Conservation (phyloP, 169 alveolate species). For the Pseudocohnilembus persalinus region DNA sequence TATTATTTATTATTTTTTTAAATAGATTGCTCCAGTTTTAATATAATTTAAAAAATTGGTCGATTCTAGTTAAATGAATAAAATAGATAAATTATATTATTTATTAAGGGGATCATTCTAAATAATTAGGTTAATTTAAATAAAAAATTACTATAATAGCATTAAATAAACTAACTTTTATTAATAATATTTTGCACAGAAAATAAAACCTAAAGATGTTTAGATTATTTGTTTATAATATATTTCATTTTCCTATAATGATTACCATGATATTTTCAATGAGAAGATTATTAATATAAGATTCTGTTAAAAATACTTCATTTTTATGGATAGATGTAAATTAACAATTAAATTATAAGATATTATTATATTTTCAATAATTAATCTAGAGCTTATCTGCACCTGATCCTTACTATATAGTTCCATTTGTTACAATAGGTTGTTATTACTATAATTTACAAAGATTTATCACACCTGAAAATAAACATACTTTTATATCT, state of each 20-base stretch:
- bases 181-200: no score
- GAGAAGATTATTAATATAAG: constrained; percentile 42
- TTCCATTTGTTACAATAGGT: constrained; percentile 33
- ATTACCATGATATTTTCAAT: constrained; percentile 44
- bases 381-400: constrained; percentile 22
- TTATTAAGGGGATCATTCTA: constrained; percentile 3
- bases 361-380: neutral
- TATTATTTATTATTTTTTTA: neutral
- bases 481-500: constrained; percentile 40
- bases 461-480: constrained; percentile 48
- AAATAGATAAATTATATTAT: constrained; percentile 12
- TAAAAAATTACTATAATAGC: neutral
- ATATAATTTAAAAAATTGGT: constrained; percentile 30
- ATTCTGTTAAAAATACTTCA: constrained; percentile 35
- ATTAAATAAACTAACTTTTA: neutral
- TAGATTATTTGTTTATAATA: constrained; percentile 43
- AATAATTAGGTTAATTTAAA: constrained; percentile 17
- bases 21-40: constrained; percentile 31
- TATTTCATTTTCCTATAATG: constrained; percentile 36
- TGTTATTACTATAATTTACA: constrained; percentile 39
- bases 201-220: constrained; percentile 32
- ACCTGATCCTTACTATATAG: constrained; percentile 37
- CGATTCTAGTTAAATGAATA: constrained; percentile 16
- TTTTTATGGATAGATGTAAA: constrained; percentile 43
- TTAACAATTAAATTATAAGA: neutral